Evolutionary conservation across 192 early-diverging fungal genomes (phyloP), one percentile per base, ranked within the genome.

Genomic region (Lobosporangium transversale): DNA sequence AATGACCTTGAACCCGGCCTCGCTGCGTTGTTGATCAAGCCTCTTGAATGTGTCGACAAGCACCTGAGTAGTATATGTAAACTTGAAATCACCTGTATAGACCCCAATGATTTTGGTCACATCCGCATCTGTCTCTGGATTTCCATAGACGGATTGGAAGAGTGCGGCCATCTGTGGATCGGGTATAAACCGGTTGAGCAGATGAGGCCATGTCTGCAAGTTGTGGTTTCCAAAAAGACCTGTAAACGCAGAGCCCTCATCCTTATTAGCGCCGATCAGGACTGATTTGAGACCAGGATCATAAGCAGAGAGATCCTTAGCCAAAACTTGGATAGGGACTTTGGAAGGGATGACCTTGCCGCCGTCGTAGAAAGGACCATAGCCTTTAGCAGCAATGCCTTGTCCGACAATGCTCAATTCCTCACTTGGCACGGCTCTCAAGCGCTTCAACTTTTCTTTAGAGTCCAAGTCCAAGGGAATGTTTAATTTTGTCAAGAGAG

Each of bases 201-300:
- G 9, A 26, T 1, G 2, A 3, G 57, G 63, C 52, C 64, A 66
- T 18, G 42, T 20, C 3, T 58, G 30, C 9, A 75, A 0, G 14
- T n/a, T 60, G 17, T 14, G 30, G 0, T 45, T 49, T 15, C 49
- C 55, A 36, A 65, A 59, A 4, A 48, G 2, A 0, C 6, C 0
- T 4, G 52, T 54, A 27, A 75, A 75, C 15, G 35, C 62, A 4
- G 57, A 21, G 1, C 63, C 71, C 7, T 75, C 63, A 27, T 75
- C 71, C 57, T 55, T 65, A 17, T 43, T 66, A 14, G 40, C 35
- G 4, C 71, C 63, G 33, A 66, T 65, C 50, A 75, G 14, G 30
- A 75, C n/a, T 11, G 62, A 60, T 48, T 75, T 66, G 11, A 75
- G 43, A 17, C 33, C 29, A n/a, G 57, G 71, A 3, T 66, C 63